These are phyloP conservation scores for Candida methanosorbosa DNA, from an alignment of 805 yeast genomes.

Conservation along the genomic window DNA sequence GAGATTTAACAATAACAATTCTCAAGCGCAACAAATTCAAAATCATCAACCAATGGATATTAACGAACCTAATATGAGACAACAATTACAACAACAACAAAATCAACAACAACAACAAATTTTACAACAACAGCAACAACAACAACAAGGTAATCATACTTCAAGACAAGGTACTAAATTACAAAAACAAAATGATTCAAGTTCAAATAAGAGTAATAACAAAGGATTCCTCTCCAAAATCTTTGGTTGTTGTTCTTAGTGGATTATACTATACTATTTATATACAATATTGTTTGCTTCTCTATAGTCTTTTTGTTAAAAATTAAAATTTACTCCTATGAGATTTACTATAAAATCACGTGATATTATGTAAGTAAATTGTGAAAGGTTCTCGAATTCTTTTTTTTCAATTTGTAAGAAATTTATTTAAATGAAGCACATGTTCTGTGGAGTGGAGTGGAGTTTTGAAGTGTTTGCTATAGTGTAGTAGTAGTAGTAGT, in stretches of 20 bases:
- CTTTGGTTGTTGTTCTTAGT: conserved; percentile 12
- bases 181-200: conserved; percentile 6
- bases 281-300: too few relatives aligned
- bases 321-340: too few relatives aligned
- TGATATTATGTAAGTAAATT: too few relatives aligned
- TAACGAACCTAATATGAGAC: conserved; percentile 2
- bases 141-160: conserved; percentile 6
- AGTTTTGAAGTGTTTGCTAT: too few relatives aligned
- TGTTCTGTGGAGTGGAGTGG: too few relatives aligned
- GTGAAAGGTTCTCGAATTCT: too few relatives aligned
- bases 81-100: conserved; percentile 2
- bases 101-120: conserved; percentile 6
- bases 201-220: conserved; percentile 3
- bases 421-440: too few relatives aligned
- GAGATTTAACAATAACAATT: neutral
- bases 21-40: neutral
- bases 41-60: neutral
- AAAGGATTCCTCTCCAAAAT: conserved; percentile 19
- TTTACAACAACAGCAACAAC: conserved; percentile 10
- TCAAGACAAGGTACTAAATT: conserved; percentile 8
- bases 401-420: too few relatives aligned
- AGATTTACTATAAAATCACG: too few relatives aligned
- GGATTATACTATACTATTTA: too few relatives aligned
- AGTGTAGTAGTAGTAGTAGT: too few relatives aligned
- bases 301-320: too few relatives aligned